Evolutionary conservation across 345 rosid genomes (phyloP), one percentile per base, ranked within the genome.

Genomic region (Euphorbia tirucalli): DNA sequence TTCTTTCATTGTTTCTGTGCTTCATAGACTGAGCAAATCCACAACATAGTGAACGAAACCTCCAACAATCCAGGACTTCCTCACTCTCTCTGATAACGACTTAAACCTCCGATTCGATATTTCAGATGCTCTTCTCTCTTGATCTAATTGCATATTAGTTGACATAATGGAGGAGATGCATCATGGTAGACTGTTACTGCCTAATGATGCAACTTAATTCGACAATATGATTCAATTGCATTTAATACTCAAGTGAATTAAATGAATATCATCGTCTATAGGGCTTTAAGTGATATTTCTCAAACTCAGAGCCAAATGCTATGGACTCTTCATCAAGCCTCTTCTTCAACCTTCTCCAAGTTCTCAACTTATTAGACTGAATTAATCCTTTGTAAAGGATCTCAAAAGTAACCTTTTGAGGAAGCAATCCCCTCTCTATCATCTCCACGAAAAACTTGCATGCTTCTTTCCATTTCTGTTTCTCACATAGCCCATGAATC

Each of bases 341-440:
- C 85, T 85, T 92, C 87, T 90, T 92, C 84, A 94, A 77, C 74
- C 96, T 87, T 79, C 93, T 89, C 97, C 98, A 92, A 19, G 92
- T 94, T 75, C 89, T 92, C 83, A 90, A 55, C 92, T 84, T 92
- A 80, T 87, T 84, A 52, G 97, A 87, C 59, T 94, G 98, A 76
- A 92, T 92, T 57, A 93, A 76, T 28, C 97, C 96, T 74, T 46
- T 82, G 73, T 90, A 92, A 1, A 93, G 83, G 0, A 86, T 91
- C 85, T 93, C 96, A 72, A 93, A 90, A 37, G 97, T 91, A 41
- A 82, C 74, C 77, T 87, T 90, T n/a, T 90, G 97, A 31, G 98
- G 98, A 70, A 93, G 93, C 59, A 85, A 78, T 28, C 98, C 98
- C 61, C 62, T 87, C 82, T 93, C 97, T 61, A 90, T 90, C 97